phyloP scores from a whole-genome alignment of 169 alveolate genomes.

The Toxoplasma gondii region DNA sequence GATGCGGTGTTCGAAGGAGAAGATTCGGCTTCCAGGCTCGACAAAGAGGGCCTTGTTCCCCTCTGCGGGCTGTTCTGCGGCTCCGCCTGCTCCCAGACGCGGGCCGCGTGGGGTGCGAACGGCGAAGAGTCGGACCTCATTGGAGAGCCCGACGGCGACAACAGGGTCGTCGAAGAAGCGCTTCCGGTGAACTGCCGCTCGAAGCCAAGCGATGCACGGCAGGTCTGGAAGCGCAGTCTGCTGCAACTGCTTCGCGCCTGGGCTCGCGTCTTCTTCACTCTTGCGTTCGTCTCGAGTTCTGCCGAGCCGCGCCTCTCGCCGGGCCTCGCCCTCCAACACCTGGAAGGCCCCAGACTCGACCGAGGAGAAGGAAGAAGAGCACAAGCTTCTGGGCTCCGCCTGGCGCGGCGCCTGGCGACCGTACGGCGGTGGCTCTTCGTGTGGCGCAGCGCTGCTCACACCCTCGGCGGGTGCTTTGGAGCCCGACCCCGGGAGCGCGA shows the following conservation, averaged over 20 bases:
- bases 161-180: background rate
- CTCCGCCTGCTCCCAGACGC: background rate
- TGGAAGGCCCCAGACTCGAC: background rate
- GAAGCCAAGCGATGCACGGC: constrained; percentile 25
- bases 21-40: background rate
- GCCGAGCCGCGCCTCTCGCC: background rate
- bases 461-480: background rate
- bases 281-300: background rate
- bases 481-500: background rate
- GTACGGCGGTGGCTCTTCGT: background rate
- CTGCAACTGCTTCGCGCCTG: background rate
- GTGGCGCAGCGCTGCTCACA: background rate
- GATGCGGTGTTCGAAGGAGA: background rate
- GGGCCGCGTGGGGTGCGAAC: background rate
- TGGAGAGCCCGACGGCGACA: background rate
- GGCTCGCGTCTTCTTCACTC: no score
- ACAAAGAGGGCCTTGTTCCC: background rate
- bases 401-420: background rate
- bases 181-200: background rate
- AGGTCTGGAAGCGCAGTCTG: constrained; percentile 12
- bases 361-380: background rate
- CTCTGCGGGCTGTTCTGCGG: background rate
- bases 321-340: background rate
- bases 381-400: background rate
- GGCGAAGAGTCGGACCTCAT: background rate